These are phyloP conservation scores for Candida neerlandica DNA, from an alignment of 1,139 yeast genomes.

Conservation along the genomic window DNA sequence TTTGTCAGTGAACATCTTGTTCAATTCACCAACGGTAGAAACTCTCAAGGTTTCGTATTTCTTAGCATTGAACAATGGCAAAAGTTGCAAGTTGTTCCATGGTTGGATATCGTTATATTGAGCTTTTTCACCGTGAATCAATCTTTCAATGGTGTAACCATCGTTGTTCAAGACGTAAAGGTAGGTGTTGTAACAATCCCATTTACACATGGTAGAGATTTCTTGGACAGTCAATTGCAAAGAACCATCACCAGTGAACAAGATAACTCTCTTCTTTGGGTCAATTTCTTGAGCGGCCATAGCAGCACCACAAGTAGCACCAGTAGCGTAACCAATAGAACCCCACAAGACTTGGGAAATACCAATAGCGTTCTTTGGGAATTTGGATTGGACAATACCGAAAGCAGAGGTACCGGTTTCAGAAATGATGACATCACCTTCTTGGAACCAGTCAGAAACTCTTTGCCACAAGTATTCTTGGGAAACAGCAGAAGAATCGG, in stretches of 20 bases:
- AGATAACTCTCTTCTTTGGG: constrained; percentile 69
- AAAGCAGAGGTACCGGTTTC: constrained; percentile 93
- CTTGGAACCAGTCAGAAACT: constrained; percentile 71
- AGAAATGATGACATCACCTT: constrained; percentile 79
- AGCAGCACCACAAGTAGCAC: constrained; percentile 83
- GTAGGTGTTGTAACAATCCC: constrained; percentile 73
- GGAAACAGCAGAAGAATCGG: constrained; percentile 36
- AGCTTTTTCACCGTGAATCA: constrained; percentile 81
- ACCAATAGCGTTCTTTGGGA: constrained; percentile 74
- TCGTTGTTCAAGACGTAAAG: constrained; percentile 81
- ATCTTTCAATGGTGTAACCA: constrained; percentile 88
- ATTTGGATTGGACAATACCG: constrained; percentile 78
- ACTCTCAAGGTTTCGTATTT: constrained; percentile 58
- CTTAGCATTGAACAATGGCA: constrained; percentile 74
- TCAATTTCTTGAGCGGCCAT: constrained; percentile 80
- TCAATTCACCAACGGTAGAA: constrained; percentile 67
- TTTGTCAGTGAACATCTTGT: constrained; percentile 54
- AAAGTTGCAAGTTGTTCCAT: constrained; percentile 73
- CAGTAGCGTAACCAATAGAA: constrained; percentile 85
- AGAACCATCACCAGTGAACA: constrained; percentile 91
- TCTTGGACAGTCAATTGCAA: constrained; percentile 88
- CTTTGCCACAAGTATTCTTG: constrained; percentile 86
- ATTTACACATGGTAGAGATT: constrained; percentile 79
- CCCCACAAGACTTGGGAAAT: constrained; percentile 92
- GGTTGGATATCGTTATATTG: constrained; percentile 78